Base-by-base conservation (phyloP, 345 rosid genomes). In the Melaleuca alternifolia region DNA sequence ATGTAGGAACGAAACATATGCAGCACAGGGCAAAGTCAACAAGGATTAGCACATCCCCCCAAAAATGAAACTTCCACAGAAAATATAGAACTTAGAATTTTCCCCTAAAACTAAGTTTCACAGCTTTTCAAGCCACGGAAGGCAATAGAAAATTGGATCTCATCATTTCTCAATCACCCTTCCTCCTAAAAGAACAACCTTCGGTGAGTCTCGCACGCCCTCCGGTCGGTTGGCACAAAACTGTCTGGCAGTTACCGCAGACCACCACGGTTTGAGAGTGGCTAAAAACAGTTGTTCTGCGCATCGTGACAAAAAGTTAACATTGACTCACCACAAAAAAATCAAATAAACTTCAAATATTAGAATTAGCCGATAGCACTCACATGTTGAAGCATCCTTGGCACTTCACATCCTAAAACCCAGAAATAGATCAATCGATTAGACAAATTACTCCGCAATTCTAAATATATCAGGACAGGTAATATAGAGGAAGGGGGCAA, bases 361-460 rank as follows among this genome's bases (percentile, higher is more conserved):
- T 11, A 12, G 23, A 41, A 33, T 54, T 11, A 11, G 52, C 4
- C 1, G 4, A 33, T 16, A 23, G 23, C 28, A 84, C 92, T 91
- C 89, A 95, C 96, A 95, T 95, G 92, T 91, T 91, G 90, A 95
- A 95, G 91, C 97, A 95, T 5, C 97, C 96, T 85, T 91, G 95
- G 90, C 97, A 95, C 82, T 93, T 95, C 82, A 95, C 97, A 92
- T 95, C 97, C 97, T 95, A 53, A 84, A 91, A 33, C 46, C 46
- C 46, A 18, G 79, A 16, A 33, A 71, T 33, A 71, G 37, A 71
- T 37, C 12, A 10, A 30, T 15, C 33, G 8, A 71, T 71, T 71
- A 71, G 79, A 71, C 48, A 71, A 71, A 71, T 12, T 33, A 33
- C 6, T 59, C 24, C 46, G 18, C 6, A 2, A 0, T 71, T 33